Evolutionary conservation across 202 grass and related monocot species (phyloP), one percentile per base, ranked within the genome.

Genomic region (Musa balbisiana): DNA sequence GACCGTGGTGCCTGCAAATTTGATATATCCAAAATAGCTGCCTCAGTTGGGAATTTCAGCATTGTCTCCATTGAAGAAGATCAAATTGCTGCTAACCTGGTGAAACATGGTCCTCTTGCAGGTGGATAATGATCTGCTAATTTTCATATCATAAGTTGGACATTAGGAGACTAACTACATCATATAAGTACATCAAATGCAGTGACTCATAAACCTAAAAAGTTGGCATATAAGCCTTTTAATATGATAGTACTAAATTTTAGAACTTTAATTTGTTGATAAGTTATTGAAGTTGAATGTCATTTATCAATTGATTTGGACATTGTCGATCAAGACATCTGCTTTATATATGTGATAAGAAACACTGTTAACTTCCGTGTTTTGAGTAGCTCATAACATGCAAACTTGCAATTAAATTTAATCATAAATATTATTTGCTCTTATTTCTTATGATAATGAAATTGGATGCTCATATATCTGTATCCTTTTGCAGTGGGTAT

Each of bases 11-110:
- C 43, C 67, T 70, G 67, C 67, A 51, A 70, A 51, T 70, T 70
- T 70, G 67, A 70, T 51, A 70, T 21, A 51, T 70, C 67, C 33
- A 70, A 70, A 51, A 70, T 70, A 51, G 67, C 67, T 51, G 67
- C 67, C 51, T 70, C 33, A 70, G 67, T 70, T n/a, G 51, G 27
- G 19, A 70, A 70, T 19, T 70, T 70, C 67, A 70, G 67, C 9
- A 19, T 51, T 11, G 19, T 70, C 43, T 70, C 67, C 49, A 20
- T 70, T 20, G 15, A 22, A 20, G 67, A 70, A 20, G 67, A 51
- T 51, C 67, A 70, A 70, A 52, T 70, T 70, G 67, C 67, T 51
- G 67, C 67, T 20, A 70, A 70, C 19, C 67, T 70, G 6, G 49
- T 70, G 17, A 70, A 70, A 70, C 67, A 70, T 22, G 67, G 67